Base-by-base conservation (phyloP, 1,139 yeast genomes). In the Citeromyces siamensis region DNA sequence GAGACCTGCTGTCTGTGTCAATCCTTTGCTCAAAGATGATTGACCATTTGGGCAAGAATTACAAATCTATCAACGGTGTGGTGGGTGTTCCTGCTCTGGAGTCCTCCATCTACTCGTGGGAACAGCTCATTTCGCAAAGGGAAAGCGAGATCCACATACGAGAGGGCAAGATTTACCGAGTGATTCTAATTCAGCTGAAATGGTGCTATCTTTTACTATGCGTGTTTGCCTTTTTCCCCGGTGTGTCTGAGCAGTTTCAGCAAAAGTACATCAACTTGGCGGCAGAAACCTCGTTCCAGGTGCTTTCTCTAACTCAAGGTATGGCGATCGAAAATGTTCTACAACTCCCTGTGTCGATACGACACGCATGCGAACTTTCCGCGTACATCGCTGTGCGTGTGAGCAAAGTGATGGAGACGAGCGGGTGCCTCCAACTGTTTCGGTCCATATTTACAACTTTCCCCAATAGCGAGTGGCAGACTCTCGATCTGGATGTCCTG, bases 81-180 rank as follows among this genome's bases (percentile, higher is more conserved):
- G 35, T 32, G 7, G 35, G 47, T 33, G 38, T 37, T 36, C 38
- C 37, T 17, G 32, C 47, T n/a, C 20, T 49, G 14, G 12, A 37
- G 2, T 48, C 45, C 35, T 47, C 54, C 1, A 36, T 50, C 6
- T 40, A 46, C 29, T 35, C 42, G 8, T 51, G 51, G 51, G 41
- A 41, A 31, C 44, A 41, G 9, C 35, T 33, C 9, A 8, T n/a
- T 4, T 6, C 16, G 10, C 28, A 20, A 12, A 14, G 28, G 13
- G 28, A 33, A 9, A 4, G n/a, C 5, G 28, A 19, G 13, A 17
- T 17, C 10, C 6, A n/a, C 7, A 16, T 16, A 23, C 13, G 13
- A 12, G 14, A 6, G 17, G 27, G 28, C 5, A 5, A 16, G 17
- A 17, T 33, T 16, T 5, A 12, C 10, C 9, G 21, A 17, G 17